A percentile compares a stretch with the other conserved stretches of the same genome.
These are phyloP conservation scores for Lachnellula hyalina DNA, from an alignment of 2,329 filamentous ascomycete genomes.

Conservation along the genomic window DNA sequence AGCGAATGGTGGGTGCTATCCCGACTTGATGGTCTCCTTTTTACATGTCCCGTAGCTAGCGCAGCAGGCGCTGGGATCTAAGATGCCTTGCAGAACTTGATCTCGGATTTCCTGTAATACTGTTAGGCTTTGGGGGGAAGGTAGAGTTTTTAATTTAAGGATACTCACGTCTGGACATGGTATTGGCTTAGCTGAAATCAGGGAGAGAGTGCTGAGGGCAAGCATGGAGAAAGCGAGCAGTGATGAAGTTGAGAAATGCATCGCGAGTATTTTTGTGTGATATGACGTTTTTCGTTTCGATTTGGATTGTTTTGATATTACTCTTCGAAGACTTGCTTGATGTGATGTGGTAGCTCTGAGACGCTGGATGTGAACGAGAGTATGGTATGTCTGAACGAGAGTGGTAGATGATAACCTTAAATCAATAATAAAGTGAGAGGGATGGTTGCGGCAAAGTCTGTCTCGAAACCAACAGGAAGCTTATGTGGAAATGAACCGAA, in stretches of 20 bases:
- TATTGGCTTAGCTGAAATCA: constrained; percentile 18
- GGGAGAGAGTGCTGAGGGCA: constrained; percentile 11
- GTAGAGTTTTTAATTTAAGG: no score
- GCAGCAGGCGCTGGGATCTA: constrained; percentile 25
- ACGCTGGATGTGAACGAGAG: background rate
- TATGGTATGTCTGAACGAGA: background rate
- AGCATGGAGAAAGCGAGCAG: constrained; percentile 8
- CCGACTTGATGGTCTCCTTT: constrained; percentile 22
- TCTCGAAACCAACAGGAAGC: background rate
- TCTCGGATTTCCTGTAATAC: constrained; percentile 16
- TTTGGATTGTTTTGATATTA: background rate
- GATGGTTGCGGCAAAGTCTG: background rate
- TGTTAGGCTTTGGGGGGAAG: constrained; percentile 4
- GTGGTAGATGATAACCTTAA: background rate
- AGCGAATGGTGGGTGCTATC: background rate
- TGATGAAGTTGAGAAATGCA: constrained; percentile 16
- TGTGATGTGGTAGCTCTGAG: background rate
- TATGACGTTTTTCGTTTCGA: background rate
- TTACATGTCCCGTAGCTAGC: constrained; percentile 22
- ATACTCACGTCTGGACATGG: constrained; percentile 24
- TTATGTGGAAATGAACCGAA: background rate
- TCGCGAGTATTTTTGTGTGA: constrained; percentile 4
- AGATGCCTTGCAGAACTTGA: constrained; percentile 20
- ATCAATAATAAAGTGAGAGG: background rate
- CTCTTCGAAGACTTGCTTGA: no score